Evolutionary conservation across 139 green algal genomes (phyloP), one percentile per base, ranked within the genome.

Genomic region (Limnomonas spitsbergensis): DNA sequence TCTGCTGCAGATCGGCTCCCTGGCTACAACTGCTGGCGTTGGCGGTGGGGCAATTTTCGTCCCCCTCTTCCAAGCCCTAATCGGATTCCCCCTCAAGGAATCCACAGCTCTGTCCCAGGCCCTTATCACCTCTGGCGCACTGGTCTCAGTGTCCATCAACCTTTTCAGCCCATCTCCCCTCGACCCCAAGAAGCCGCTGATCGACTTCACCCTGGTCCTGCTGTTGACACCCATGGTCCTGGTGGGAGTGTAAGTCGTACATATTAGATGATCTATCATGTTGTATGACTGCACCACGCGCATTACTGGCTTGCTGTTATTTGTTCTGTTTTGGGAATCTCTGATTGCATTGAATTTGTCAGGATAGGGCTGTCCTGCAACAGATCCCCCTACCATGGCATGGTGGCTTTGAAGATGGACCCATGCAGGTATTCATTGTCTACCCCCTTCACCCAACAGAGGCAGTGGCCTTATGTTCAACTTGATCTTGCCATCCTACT

Each of bases 381-480:
- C n/a, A n/a, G n/a, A n/a, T n/a, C n/a, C n/a, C n/a, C n/a, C n/a
- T n/a, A n/a, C n/a, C n/a, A n/a, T n/a, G n/a, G n/a, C n/a, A n/a
- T n/a, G n/a, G n/a, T n/a, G n/a, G n/a, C n/a, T n/a, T n/a, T n/a
- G n/a, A n/a, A n/a, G n/a, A n/a, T n/a, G n/a, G n/a, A n/a, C n/a
- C n/a, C n/a, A n/a, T n/a, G n/a, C n/a, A n/a, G n/a, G n/a, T n/a
- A n/a, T n/a, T n/a, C n/a, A n/a, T n/a, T n/a, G n/a, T n/a, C n/a
- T n/a, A n/a, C n/a, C n/a, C n/a, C n/a, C n/a, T n/a, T n/a, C n/a
- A n/a, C n/a, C n/a, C n/a, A n/a, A n/a, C n/a, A n/a, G n/a, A n/a
- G n/a, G n/a, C n/a, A 74, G 3, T n/a, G 78, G 78, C n/a, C 69
- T 82, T 52, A 37, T 82, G 35, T 47, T 82, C 7, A 82, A 82